Base-by-base conservation (phyloP, 148 eudicot genomes). In the Cornus kousa region DNA sequence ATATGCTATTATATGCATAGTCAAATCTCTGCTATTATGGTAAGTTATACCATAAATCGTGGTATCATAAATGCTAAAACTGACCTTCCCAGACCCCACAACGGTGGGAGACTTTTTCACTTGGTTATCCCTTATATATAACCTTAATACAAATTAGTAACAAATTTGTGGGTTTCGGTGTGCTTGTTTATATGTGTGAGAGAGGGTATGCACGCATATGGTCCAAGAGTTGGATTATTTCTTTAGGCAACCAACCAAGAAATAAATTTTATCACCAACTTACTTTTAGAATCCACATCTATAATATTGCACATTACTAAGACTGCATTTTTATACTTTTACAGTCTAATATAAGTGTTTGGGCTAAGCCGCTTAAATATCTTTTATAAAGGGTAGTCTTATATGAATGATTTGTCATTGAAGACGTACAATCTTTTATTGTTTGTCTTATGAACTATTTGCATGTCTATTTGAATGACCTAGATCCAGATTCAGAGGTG, bases 401-500 rank as follows among this genome's bases (percentile, higher is more conserved):
- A 57, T 14, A 57, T 68, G 39, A 28, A 75, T 35, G 13, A 19
- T 24, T 79, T 74, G 67, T 5, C 35, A 17, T 33, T 37, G 69
- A 33, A 57, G 9, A 53, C 4, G 19, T 70, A 39, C 59, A 46
- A 16, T 2, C 7, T 23, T 70, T 10, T 60, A 20, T 17, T 71
- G 10, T 78, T 6, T 48, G n/a, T 14, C 35, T 3, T 33, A 46
- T 64, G 72, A 66, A 71, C 57, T 65, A 50, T 76, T 70, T 24
- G 59, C 12, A 2, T n/a, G 10, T 79, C 64, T 19, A 53, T 5
- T 50, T 48, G n/a, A 68, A 70, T 81, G 55, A 74, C 77, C 71
- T 80, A 95, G 99, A 95, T 87, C 97, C 97, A 62, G 99, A 95
- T 86, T 89, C 97, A 23, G 99, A 95, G 77, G 79, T 93, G 71